Evolutionary conservation across 352 stramenopile species (phyloP), one percentile per base, ranked within the genome.

Genomic region (Globisporangium orthogonon): DNA sequence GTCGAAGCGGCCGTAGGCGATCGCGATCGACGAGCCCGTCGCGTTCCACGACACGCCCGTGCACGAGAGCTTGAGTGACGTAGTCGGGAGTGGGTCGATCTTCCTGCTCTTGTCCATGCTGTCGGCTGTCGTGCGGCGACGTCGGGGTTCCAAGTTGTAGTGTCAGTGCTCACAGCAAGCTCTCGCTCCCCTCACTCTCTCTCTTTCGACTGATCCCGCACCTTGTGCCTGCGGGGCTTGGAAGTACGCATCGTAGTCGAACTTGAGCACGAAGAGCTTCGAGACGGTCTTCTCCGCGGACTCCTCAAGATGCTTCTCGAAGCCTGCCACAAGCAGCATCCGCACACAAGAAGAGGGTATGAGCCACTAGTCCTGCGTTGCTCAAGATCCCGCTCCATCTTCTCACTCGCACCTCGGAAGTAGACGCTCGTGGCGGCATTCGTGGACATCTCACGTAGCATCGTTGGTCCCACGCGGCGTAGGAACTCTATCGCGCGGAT

Each of bases 41-140:
- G 76, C 69, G 54, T 94, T 96, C 86, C 86, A 96, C 2, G 83
- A 92, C 17, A 96, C 71, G 10, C 83, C 85, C 4, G 85, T 95
- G 60, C 81, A 93, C 30, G 89, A 91, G 33, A 96, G 62, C 40
- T 75, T 69, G 28, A 91, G 61, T 13, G 73, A 75, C 33, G 70
- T 37, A 15, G 66, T 33, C 31, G 60, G 18, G 7, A 43, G 28
- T 6, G 44, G 13, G 53, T 51, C 43, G 10, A 49, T 41, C 54
- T 70, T 63, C 15, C 61, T 71, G 48, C 18, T 56, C 18, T 61
- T 61, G 10, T 50, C 53, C 39, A 56, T 51, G 39, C 54, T 58
- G 13, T 33, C 9, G 37, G 18, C 43, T 44, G 18, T 3, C 11
- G 4, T 3, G 11, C 11, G 1, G 3, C 11, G 11, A 13, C 3